Conservation (phyloP, 2,329 filamentous ascomycete species). For the Berkeleyomyces rouxiae region DNA sequence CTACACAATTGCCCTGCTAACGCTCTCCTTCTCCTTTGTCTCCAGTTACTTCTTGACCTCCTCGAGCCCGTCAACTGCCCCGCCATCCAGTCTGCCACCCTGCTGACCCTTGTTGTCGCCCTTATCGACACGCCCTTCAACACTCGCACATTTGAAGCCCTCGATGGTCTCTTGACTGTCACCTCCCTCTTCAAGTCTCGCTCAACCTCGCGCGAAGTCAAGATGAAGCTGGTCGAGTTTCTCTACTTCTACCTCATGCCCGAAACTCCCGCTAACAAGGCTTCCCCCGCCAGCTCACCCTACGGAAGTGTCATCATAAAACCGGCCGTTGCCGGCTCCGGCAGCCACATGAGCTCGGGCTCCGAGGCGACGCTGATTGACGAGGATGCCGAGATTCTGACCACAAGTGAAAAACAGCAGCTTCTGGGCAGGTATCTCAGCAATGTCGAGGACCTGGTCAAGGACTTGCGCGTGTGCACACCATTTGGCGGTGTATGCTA, state of each 20-base stretch:
- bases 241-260: slow-evolving; percentile 98
- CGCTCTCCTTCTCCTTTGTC: slow-evolving; percentile 7
- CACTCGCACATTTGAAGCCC: slow-evolving; percentile 77
- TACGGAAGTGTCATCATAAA: background rate
- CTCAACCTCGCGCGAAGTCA: slow-evolving; percentile 71
- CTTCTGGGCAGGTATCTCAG: slow-evolving; percentile 61
- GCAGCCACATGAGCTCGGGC: slow-evolving; percentile 20
- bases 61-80: slow-evolving; percentile 86
- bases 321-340: slow-evolving; percentile 39
- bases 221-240: slow-evolving; percentile 92
- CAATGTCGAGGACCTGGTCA: slow-evolving; percentile 71
- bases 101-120: slow-evolving; percentile 78
- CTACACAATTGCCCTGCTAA: slow-evolving; percentile 1
- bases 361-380: slow-evolving; percentile 18
- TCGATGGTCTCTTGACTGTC: slow-evolving; percentile 81
- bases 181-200: slow-evolving; percentile 87
- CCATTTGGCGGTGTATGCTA: slow-evolving; percentile 46
- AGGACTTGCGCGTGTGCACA: slow-evolving; percentile 64
- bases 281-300: background rate
- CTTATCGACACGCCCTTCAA: slow-evolving; percentile 76
- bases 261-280: slow-evolving; percentile 48
- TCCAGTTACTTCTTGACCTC: slow-evolving; percentile 75
- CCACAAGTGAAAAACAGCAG: slow-evolving; percentile 66
- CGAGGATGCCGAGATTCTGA: slow-evolving; percentile 34
- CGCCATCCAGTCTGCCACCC: slow-evolving; percentile 75